Evolutionary conservation across 768 basidiomycete species (phyloP), one percentile per base, ranked within the genome.

Genomic region (Lactifluus piperatus): DNA sequence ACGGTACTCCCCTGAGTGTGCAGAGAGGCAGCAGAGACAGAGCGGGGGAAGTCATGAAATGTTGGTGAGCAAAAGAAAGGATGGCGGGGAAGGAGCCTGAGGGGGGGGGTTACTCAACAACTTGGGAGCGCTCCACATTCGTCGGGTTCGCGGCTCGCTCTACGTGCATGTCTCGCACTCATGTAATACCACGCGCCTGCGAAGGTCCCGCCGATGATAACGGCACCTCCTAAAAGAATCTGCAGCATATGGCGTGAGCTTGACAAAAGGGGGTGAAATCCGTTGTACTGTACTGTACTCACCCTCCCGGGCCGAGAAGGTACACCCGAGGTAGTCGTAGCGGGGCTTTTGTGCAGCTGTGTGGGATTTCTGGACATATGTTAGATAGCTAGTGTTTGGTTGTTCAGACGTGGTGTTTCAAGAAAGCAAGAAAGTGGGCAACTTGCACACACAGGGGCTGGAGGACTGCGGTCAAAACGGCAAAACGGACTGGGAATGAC

Each of bases 121-220:
- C 52, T 61, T 2, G 62, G 58, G 32, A 62, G 59, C 29, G 54
- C 24, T 5, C 54, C 59, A 34, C 8, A 44, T 47, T 63, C 58
- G 10, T 37, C 49, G 36, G 50, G 58, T 14, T 63, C 59, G 43
- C 58, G 57, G 46, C 49, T 60, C 18, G 58, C 62, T 55, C 55
- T 62, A 16, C 53, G 41, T 2, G 58, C 51, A 29, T 62, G 62
- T 8, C 48, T 63, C 8, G 27, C n/a, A 32, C 27, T 54, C 48
- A 63, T 49, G 54, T 63, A 62, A 27, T 27, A 27, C 58, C 58
- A 62, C 13, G 49, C 39, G 11, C 46, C 41, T n/a, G 44, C 54
- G n/a, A 60, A 56, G 18, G 54, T 41, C 5, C 39, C 41, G 34
- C 53, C 52, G 30, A 62, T 48, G 52, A 62, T 41, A 34, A 60